phyloP scores from a whole-genome alignment of 306 rosid species.

The Cucurbita argyrosperma region DNA sequence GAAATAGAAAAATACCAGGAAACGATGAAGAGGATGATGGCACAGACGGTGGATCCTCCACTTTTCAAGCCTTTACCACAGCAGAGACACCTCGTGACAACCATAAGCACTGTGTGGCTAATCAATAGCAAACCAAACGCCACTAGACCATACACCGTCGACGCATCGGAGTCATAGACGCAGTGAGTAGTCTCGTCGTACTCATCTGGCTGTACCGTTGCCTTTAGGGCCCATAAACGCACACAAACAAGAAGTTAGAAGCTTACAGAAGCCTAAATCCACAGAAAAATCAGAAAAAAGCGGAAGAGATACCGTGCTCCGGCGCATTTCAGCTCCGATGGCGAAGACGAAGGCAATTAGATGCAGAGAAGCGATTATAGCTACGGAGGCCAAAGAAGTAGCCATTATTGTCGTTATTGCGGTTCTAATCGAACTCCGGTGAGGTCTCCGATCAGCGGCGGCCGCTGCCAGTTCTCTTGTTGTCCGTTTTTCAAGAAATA shows the following conservation, averaged over 20 bases:
- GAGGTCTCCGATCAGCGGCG: neutral
- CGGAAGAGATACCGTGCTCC: slow-evolving; percentile 35
- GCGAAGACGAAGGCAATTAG: slow-evolving; percentile 81
- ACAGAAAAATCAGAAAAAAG: neutral
- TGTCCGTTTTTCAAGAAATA: neutral
- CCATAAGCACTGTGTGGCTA: slow-evolving; percentile 53
- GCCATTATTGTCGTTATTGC: neutral
- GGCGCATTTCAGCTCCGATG: slow-evolving; percentile 84
- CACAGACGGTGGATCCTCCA: slow-evolving; percentile 46
- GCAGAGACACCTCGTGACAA: slow-evolving; percentile 76
- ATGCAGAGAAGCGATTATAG: slow-evolving; percentile 46
- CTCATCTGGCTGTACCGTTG: slow-evolving; percentile 38
- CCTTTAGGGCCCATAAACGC: slow-evolving; percentile 23
- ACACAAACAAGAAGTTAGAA: neutral
- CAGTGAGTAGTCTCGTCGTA: slow-evolving; percentile 64
- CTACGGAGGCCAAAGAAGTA: slow-evolving; percentile 12
- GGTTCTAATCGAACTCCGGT: neutral
- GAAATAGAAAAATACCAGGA: slow-evolving; percentile 38
- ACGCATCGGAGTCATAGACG: slow-evolving; percentile 65
- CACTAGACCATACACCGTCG: slow-evolving; percentile 67
- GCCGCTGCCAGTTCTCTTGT: neutral
- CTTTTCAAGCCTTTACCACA: slow-evolving; percentile 71
- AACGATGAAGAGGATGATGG: slow-evolving; percentile 54
- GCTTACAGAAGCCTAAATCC: neutral
- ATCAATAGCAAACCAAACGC: slow-evolving; percentile 51